Conservation (phyloP, 2,329 filamentous ascomycete genomes). For the Proliferodiscus dingleyae region DNA sequence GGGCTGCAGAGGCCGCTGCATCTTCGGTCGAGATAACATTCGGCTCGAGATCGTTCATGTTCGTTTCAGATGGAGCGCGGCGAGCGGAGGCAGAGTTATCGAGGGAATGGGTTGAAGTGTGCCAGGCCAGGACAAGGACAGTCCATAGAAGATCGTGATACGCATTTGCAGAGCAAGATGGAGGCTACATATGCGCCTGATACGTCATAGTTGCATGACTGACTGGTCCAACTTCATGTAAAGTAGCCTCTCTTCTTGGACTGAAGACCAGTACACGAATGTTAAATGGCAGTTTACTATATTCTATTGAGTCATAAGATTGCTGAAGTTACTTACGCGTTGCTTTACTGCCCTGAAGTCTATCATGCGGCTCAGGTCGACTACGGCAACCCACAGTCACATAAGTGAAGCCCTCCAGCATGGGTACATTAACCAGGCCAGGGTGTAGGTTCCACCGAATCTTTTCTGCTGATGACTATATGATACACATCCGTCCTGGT, state of each 20-base stretch:
- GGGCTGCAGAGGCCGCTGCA: not conserved
- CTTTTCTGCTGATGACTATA: too few species aligned
- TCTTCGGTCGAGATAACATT: constrained; percentile 8
- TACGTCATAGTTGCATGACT: not conserved
- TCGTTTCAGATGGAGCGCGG: too few species aligned
- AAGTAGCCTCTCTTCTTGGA: not conserved
- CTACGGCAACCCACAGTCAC: not conserved
- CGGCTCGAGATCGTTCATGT: constrained; percentile 10
- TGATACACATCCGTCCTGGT: too few species aligned
- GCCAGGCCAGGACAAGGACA: constrained; percentile 1
- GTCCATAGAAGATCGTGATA: not conserved
- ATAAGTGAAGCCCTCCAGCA: not conserved
- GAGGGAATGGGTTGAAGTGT: too few species aligned
- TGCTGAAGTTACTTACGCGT: not conserved
- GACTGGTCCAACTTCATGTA: not conserved
- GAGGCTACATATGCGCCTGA: not conserved
- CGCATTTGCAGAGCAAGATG: not conserved
- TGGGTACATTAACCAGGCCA: too few species aligned
- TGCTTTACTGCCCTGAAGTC: not conserved
- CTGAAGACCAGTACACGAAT: not conserved
- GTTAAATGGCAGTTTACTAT: not conserved
- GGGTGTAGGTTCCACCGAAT: too few species aligned
- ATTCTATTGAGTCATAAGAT: not conserved
- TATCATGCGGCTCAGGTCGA: not conserved
- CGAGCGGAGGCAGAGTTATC: too few species aligned